Percentiles rank a stretch among this genome's conserved stretches.
Evolutionary conservation across 2,329 filamentous ascomycete species (phyloP).

Genomic region (Emmonsiellopsis sp.): DNA sequence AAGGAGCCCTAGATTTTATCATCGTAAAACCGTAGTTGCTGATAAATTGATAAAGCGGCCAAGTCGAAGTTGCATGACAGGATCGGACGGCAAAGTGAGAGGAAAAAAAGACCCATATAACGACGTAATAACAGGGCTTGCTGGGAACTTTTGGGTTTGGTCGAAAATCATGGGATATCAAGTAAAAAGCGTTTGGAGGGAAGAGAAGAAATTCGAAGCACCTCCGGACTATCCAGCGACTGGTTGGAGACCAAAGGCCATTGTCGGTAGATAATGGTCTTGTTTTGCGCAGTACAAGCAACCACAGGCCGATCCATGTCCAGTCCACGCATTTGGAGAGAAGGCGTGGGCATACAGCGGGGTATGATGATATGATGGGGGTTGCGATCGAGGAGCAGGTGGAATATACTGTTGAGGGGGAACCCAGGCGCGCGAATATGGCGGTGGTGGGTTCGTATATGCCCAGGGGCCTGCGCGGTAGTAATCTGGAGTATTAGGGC

Average conservation of each 20-base stretch:
- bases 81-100: too few relatives aligned
- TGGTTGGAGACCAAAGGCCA: constrained; percentile 37
- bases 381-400: constrained; percentile 32
- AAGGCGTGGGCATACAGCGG: constrained; percentile 40
- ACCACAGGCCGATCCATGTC: constrained; percentile 37
- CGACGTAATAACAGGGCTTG: too few relatives aligned
- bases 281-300: constrained; percentile 41
- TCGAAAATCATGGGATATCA: too few relatives aligned
- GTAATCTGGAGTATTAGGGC: constrained; percentile 39
- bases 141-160: too few relatives aligned
- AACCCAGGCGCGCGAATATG: constrained; percentile 32
- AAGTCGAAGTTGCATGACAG: too few relatives aligned
- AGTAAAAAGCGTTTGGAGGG: too few relatives aligned
- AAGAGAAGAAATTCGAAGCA: constrained; percentile 12
- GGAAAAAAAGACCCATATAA: too few relatives aligned
- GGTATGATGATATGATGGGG: constrained; percentile 38
- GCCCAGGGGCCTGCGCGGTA: constrained; percentile 35
- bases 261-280: constrained; percentile 40
- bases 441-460: constrained; percentile 32
- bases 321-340: constrained; percentile 38
- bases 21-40: not conserved
- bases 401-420: constrained; percentile 27
- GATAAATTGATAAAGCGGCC: constrained; percentile 8
- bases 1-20: not conserved
- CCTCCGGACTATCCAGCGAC: constrained; percentile 29